Base-by-base conservation (phyloP, 371 early-diverging fungal species). In the Lichtheimia corymbifera region DNA sequence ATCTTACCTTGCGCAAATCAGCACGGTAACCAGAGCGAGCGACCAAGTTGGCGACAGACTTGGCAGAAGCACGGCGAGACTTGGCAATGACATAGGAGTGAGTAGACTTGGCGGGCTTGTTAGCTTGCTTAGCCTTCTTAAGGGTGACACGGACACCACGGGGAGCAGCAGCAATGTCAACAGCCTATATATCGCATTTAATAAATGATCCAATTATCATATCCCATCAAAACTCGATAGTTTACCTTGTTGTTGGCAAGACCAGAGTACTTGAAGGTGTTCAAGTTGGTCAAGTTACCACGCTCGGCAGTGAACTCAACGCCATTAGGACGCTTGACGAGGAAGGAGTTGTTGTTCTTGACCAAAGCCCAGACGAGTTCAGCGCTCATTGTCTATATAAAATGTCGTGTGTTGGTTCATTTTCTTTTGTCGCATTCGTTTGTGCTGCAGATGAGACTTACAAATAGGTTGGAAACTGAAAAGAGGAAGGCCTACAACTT, bases 211-310 rank as follows among this genome's bases (percentile, higher is more conserved):
- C 51, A 14, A 7, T 2, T 40, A 30, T 15, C 3, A 22, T 22
- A 22, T 22, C 22, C 22, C 22, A 22, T 22, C 22, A 22, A 22
- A 2, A 45, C n/a, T 45, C 9, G 1, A 25, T 6, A 18, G 63
- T 47, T 56, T 80, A 89, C 88, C 88, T 90, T 90, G 72, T 70
- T 70, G 87, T 88, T 88, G 70, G 91, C 92, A 71, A 93, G 55
- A 63, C 91, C 91, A 72, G 93, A 91, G 89, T 83, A 91, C 88
- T 92, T 93, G 88, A 85, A 90, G 63, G 91, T 78, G 89, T 95
- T 85, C 75, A 79, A 64, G 85, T 93, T 92, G 78, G 74, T 78
- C 78, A 95, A 82, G 91, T 93, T 95, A 66, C 87, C 85, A 65
- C 87, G 83, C 80, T 95, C 94, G 55, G 88, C 65, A 65, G 88